Conservation (phyloP, 1,284 basidiomycete species). For the Ustilago vetiveriae region DNA sequence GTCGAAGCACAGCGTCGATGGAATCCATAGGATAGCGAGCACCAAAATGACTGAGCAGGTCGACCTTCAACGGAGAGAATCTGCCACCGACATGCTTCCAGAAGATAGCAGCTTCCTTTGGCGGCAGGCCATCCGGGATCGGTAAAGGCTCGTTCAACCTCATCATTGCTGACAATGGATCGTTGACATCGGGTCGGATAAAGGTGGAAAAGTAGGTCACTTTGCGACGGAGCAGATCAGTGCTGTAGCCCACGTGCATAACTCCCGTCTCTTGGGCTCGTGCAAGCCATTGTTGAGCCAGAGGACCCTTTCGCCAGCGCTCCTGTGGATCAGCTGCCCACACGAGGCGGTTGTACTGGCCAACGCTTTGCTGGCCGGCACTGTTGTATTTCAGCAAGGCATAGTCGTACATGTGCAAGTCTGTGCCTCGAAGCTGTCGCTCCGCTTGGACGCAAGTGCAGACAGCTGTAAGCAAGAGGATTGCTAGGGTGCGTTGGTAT, state of each 20-base stretch:
- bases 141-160: not conserved
- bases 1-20: not conserved
- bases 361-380: not conserved
- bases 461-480: too few relatives aligned
- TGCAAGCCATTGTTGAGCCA: not conserved
- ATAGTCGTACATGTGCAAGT: not conserved
- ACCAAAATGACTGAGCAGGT: not conserved
- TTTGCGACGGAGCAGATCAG: not conserved
- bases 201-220: not conserved
- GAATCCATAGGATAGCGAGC: not conserved
- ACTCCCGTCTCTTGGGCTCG: not conserved
- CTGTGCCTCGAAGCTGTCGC: not conserved
- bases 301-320: not conserved
- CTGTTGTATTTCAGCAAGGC: not conserved
- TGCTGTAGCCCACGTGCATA: not conserved
- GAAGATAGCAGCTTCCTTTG: constrained; percentile 11
- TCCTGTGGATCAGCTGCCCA: not conserved
- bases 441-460: not conserved
- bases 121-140: not conserved
- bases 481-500: too few relatives aligned
- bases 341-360: not conserved
- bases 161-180: not conserved
- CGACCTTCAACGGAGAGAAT: constrained; percentile 2
- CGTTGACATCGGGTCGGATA: not conserved
- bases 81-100: constrained; percentile 1